Evolutionary conservation across 2,329 filamentous ascomycete species (phyloP), one percentile per base, ranked within the genome.

Genomic region (Colletotrichum neosansevieriae): DNA sequence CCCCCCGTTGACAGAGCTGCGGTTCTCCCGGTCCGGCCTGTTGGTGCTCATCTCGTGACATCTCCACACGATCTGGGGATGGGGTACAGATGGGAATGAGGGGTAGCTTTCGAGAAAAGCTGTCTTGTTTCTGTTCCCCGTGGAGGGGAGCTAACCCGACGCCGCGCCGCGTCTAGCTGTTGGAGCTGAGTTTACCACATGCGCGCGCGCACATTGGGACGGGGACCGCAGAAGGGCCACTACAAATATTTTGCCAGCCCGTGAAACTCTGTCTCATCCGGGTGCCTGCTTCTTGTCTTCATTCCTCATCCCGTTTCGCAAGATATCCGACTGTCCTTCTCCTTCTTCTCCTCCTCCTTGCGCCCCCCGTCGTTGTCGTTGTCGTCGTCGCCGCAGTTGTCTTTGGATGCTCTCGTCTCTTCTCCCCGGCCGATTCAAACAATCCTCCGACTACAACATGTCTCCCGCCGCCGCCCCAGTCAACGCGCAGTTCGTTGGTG

Each of bases 401-500:
- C 50, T 68, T 50, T 74, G 71, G 67, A 74, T 75, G 71, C 65
- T 75, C 57, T 71, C 70, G 44, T 74, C 71, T 58, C 66, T 75
- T 47, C 69, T 75, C 32, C 63, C 70, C 60, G 44, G 53, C 58
- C 69, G 71, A 62, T 44, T 65, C 58, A 68, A 72, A 51, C 72
- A 61, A 63, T 63, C 70, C 65, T 56, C 66, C 68, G 61, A 58
- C n/a, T n/a, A n/a, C 72, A 73, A 66, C 62, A 80, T 80, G 79
- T 72, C 78, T 73, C 72, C 75, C 58, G 70, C 76, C 44, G 58
- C 58, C 29, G 65, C 29, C n/a, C 29, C 29, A 9, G 67, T 58
- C 38, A 50, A 77, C 84, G 70, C 79, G 81, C 67, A 73, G 15
- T 94, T 92, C 74, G 88, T 94, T 70, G 92, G 92, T 71, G 90